Evolutionary conservation across 805 yeast genomes (phyloP).

Genomic region (Kodamaea neixiangensis): DNA sequence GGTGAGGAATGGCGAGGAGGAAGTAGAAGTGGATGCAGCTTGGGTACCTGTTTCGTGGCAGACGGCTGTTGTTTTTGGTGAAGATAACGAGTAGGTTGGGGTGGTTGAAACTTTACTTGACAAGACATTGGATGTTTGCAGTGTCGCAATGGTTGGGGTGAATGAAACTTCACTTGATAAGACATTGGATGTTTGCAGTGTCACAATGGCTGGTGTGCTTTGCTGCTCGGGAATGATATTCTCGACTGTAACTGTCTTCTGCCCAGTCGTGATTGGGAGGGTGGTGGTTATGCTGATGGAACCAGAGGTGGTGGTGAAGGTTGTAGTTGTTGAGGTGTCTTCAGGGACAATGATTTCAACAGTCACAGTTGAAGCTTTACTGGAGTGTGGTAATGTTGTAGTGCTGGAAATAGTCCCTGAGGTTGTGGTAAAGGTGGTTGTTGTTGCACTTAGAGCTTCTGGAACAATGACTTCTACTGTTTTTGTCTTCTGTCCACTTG

Average conservation of each 20-base stretch:
- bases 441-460: not conserved
- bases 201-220: not conserved
- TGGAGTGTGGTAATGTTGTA: conserved; percentile 6
- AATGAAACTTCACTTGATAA: too few relatives aligned
- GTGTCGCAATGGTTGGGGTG: not conserved
- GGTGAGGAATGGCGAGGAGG: not conserved
- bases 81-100: not conserved
- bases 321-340: not conserved
- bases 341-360: conserved; percentile 10
- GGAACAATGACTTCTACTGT: conserved; percentile 5
- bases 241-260: conserved; percentile 5
- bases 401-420: conserved; percentile 5
- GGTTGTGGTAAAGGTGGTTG: not conserved
- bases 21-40: not conserved
- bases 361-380: conserved; percentile 6
- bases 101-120: too few relatives aligned
- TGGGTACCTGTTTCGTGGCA: not conserved
- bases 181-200: not conserved
- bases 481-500: not conserved
- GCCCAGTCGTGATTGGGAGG: conserved; percentile 2
- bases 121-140: not conserved
- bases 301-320: not conserved
- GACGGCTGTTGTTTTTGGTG: not conserved
- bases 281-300: conserved; percentile 8
- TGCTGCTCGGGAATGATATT: conserved; percentile 3